Conservation (phyloP, 1,284 basidiomycete species). For the Inonotus hispidus region DNA sequence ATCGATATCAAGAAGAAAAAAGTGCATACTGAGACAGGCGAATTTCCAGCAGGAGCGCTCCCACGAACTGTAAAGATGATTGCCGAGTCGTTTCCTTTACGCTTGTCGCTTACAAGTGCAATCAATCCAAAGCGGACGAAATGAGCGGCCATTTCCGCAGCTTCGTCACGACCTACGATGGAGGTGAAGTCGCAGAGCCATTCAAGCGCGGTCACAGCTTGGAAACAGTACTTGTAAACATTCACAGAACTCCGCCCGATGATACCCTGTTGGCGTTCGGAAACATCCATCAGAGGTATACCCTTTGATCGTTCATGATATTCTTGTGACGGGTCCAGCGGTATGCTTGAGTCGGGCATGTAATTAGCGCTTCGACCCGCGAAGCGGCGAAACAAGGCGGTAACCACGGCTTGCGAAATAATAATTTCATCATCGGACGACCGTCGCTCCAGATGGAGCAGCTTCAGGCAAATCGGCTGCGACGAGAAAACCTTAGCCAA, state of each 20-base stretch:
- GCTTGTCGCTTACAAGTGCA: conserved; percentile 78
- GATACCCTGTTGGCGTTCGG: conserved; percentile 53
- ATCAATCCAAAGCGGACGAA: conserved; percentile 96
- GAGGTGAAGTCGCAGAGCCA: conserved; percentile 99
- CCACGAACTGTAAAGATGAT: conserved; percentile 88
- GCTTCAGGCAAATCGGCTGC: conserved; percentile 97
- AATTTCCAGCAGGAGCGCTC: conserved; percentile 61
- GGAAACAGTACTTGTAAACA: conserved; percentile 76
- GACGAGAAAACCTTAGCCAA: conserved; percentile 85
- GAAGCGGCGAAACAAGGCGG: conserved; percentile 93
- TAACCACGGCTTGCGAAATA: conserved; percentile 89
- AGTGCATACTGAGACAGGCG: conserved; percentile 61
- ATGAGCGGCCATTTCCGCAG: conserved; percentile 94
- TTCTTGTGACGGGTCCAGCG: conserved; percentile 63
- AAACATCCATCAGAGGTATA: conserved; percentile 63
- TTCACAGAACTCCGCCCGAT: conserved; percentile 40
- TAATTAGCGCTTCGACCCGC: conserved; percentile 85
- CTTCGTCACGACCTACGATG: conserved; percentile 93
- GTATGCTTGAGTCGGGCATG: conserved; percentile 39
- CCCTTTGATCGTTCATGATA: conserved; percentile 79
- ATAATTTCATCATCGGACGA: conserved; percentile 96
- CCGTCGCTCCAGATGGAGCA: conserved; percentile 93
- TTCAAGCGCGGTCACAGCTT: conserved; percentile 82
- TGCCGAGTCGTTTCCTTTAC: conserved; percentile 82
- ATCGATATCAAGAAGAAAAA: conserved; percentile 12